Conservation (phyloP, 164 flowering plant species). For the Brasenia schreberi region DNA sequence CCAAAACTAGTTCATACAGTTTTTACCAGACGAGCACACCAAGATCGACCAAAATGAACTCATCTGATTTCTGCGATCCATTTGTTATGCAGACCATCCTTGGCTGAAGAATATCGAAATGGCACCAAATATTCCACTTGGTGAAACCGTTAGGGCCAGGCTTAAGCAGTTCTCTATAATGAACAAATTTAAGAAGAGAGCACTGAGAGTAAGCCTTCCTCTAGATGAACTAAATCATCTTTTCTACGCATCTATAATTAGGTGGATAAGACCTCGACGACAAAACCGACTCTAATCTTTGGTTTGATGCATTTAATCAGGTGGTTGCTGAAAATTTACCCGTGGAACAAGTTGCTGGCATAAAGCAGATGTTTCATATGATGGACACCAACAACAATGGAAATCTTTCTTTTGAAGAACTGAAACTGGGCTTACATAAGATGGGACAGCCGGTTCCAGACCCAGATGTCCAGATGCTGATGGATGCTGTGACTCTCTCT, state of each 20-base stretch:
- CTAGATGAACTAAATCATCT: not conserved
- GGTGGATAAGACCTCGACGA: too few species aligned
- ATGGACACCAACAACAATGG: slow-evolving; percentile 89
- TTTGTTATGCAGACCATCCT: slow-evolving; percentile 28
- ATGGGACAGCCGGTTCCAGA: slow-evolving; percentile 53
- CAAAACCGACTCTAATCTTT: too few species aligned
- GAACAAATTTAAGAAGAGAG: slow-evolving; percentile 86
- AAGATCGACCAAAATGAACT: not conserved
- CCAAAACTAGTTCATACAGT: not conserved
- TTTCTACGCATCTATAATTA: not conserved
- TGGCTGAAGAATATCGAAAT: slow-evolving; percentile 49
- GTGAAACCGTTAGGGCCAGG: slow-evolving; percentile 51
- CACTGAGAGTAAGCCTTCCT: slow-evolving; percentile 45
- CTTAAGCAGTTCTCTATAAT: slow-evolving; percentile 71
- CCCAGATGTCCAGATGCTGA: slow-evolving; percentile 48
- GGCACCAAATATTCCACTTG: slow-evolving; percentile 37
- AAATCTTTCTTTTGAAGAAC: slow-evolving; percentile 50
- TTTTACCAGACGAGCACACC: not conserved
- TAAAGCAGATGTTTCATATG: slow-evolving; percentile 45
- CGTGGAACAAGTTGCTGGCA: slow-evolving; percentile 40
- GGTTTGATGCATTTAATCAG: slow-evolving; percentile 12
- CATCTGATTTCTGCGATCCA: not conserved
- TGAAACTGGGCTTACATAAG: slow-evolving; percentile 40
- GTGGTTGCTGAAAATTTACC: slow-evolving; percentile 73
- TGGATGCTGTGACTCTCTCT: slow-evolving; percentile 55